Evolutionary conservation across 2,329 filamentous ascomycete genomes (phyloP).

Genomic region (Paramyrothecium roridum): DNA sequence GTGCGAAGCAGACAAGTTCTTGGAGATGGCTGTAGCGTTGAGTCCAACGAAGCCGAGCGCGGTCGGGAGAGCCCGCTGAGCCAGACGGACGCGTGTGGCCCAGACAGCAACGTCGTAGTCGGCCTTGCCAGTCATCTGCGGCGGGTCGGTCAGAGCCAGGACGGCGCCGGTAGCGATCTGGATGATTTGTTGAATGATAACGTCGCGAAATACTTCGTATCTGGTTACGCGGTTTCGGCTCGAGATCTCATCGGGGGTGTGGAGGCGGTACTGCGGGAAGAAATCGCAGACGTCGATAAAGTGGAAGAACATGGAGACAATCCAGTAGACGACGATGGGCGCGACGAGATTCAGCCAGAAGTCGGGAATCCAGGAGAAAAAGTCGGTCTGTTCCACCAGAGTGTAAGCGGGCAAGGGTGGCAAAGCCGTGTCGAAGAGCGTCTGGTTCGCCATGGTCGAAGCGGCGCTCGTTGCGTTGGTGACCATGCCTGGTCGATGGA

Average conservation of each 20-base stretch:
- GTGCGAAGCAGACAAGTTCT: slow-evolving; percentile 68
- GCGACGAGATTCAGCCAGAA: slow-evolving; percentile 72
- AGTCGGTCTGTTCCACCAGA: slow-evolving; percentile 63
- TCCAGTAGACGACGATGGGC: slow-evolving; percentile 86
- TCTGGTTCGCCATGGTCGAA: slow-evolving; percentile 47
- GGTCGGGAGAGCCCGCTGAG: slow-evolving; percentile 73
- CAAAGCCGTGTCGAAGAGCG: slow-evolving; percentile 55
- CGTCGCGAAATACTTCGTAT: slow-evolving; percentile 84
- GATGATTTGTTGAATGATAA: slow-evolving; percentile 86
- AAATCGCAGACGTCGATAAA: slow-evolving; percentile 79
- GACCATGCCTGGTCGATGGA: slow-evolving; percentile 28
- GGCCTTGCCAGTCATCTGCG: slow-evolving; percentile 72
- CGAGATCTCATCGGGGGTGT: slow-evolving; percentile 87
- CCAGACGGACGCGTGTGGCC: slow-evolving; percentile 77
- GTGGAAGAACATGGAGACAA: slow-evolving; percentile 82
- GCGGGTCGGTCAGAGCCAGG: slow-evolving; percentile 69
- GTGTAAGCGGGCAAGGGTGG: slow-evolving; percentile 85
- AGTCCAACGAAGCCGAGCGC: slow-evolving; percentile 71
- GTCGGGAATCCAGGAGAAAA: slow-evolving; percentile 78
- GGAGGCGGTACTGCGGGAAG: slow-evolving; percentile 87
- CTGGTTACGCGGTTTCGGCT: slow-evolving; percentile 84
- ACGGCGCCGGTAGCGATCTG: slow-evolving; percentile 71
- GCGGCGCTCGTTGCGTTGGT: slow-evolving; percentile 29
- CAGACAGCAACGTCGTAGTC: slow-evolving; percentile 86
- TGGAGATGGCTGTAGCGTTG: slow-evolving; percentile 71